phyloP scores from a whole-genome alignment of 2,329 filamentous ascomycete species.

The Dactylellina parvicollis region DNA sequence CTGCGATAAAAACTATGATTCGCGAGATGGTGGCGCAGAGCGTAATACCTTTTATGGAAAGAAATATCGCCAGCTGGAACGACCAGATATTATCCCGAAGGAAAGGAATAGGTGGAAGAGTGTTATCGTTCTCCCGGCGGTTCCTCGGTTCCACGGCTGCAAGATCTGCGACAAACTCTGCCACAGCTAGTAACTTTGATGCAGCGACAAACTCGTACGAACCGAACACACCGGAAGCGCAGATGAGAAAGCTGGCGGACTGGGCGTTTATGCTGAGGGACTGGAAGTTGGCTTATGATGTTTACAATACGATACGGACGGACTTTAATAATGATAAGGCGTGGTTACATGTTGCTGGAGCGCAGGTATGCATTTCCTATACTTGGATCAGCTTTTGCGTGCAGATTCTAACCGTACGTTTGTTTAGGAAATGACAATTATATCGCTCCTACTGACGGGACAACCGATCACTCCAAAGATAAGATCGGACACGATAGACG shows the following conservation, averaged over 20 bases:
- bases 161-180: conserved; percentile 67
- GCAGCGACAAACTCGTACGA: conserved; percentile 79
- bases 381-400: neutral
- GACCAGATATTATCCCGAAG: conserved; percentile 93
- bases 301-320: conserved; percentile 85
- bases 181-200: conserved; percentile 76
- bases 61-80: conserved; percentile 90
- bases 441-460: conserved; percentile 82
- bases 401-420: neutral
- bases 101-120: conserved; percentile 87
- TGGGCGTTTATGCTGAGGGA: conserved; percentile 97
- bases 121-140: conserved; percentile 90
- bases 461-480: conserved; percentile 77
- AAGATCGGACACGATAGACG: conserved; percentile 81
- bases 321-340: conserved; percentile 97
- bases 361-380: conserved; percentile 60
- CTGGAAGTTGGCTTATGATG: conserved; percentile 90
- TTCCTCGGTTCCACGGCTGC: conserved; percentile 80
- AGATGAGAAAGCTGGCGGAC: conserved; percentile 92
- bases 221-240: conserved; percentile 83
- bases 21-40: conserved; percentile 96
- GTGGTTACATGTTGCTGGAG: conserved; percentile 92
- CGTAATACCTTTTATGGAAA: conserved; percentile 94
- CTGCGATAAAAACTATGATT: conserved; percentile 86
- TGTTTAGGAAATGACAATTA: conserved; percentile 86